phyloP scores from a whole-genome alignment of 495 filamentous ascomycete species.

The Cryomyces minteri region DNA sequence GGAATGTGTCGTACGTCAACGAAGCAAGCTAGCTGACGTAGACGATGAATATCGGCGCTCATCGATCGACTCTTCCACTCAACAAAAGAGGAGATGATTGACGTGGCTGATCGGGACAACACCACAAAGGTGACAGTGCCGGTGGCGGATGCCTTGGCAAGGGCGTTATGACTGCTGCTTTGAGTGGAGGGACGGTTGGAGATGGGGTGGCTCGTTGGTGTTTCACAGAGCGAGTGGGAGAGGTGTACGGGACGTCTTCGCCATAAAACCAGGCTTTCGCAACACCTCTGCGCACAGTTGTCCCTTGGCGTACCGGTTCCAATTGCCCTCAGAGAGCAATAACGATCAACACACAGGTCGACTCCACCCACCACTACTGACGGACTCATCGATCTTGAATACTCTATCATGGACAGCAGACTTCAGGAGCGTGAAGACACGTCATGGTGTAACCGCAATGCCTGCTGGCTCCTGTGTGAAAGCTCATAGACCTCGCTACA shows the following conservation, averaged over 20 bases:
- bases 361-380: no score
- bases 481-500: conserved; percentile 29
- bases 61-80: conserved; percentile 12
- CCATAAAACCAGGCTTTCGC: not conserved
- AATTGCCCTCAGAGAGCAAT: no score
- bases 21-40: conserved; percentile 1
- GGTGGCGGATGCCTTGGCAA: conserved; percentile 7
- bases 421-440: not conserved
- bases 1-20: not conserved
- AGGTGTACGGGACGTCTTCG: conserved; percentile 20
- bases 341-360: no score
- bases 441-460: not conserved
- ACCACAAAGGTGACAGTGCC: conserved; percentile 18
- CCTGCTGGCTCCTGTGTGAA: not conserved
- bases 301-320: no score
- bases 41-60: conserved; percentile 14
- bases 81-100: conserved; percentile 33
- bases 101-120: conserved; percentile 49
- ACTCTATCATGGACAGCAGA: no score
- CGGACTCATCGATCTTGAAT: no score
- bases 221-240: conserved; percentile 11
- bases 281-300: no score
- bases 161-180: conserved; percentile 9
- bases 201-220: conserved; percentile 4
- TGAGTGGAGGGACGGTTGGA: conserved; percentile 11